These are phyloP conservation scores for Paramecium bursaria DNA, from an alignment of 73 alveolate species.

Conservation along the genomic window DNA sequence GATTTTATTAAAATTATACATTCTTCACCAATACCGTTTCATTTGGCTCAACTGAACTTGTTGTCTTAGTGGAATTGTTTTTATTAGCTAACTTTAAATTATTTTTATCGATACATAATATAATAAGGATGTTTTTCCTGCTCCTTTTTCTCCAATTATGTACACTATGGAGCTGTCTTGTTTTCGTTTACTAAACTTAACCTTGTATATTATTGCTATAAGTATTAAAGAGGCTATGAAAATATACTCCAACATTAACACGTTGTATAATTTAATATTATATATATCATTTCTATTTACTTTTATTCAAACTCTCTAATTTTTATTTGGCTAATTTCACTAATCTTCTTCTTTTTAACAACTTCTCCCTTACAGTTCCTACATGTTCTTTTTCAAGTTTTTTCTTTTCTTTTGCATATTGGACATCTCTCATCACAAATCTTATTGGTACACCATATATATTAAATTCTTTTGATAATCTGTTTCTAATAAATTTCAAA, in stretches of 20 bases:
- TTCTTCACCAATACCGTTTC: conserved; percentile 4
- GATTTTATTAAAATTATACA: no score
- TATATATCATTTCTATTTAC: not conserved
- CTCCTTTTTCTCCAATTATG: conserved; percentile 47
- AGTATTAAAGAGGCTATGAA: no score
- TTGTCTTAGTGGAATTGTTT: conserved; percentile 15
- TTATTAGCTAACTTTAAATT: not conserved
- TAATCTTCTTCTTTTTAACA: conserved; percentile 45
- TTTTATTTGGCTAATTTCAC: conserved; percentile 26
- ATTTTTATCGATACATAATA: not conserved
- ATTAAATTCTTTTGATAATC: conserved; percentile 81
- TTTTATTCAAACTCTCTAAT: no score
- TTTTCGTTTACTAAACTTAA: no score
- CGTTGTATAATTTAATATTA: no score
- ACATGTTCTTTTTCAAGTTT: conserved; percentile 12
- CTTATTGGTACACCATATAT: conserved; percentile 90
- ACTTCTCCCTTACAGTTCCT: not conserved
- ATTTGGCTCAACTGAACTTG: conserved; percentile 60
- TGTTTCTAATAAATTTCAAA: conserved; percentile 72
- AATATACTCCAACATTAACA: no score
- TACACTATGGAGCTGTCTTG: conserved; percentile 15
- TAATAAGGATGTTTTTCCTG: conserved; percentile 27
- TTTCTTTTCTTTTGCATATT: conserved; percentile 52
- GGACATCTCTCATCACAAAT: conserved; percentile 80
- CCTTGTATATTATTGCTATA: no score